Base-by-base conservation (phyloP, 805 yeast genomes). In the Yarrowia sp. region DNA sequence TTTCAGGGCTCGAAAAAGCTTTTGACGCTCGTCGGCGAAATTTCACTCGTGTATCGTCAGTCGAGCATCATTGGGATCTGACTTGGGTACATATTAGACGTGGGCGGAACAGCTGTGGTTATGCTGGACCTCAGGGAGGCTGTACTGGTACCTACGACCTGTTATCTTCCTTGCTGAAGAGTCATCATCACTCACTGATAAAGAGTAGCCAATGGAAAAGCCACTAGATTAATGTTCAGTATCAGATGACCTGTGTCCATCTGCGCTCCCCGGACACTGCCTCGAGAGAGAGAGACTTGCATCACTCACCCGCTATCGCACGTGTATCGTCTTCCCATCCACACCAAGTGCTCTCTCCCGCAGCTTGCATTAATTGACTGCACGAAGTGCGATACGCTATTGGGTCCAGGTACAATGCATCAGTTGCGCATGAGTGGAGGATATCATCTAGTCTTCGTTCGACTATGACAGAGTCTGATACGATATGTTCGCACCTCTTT, bases 281-380 rank as follows among this genome's bases (percentile, higher is more conserved):
- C 33, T 14, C 4, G 12, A 30, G 9, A 30, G 14, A 30, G 33
- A n/a, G n/a, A n/a, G 33, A 10, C 11, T 30, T 30, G 33, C 11
- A 10, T 17, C 14, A 3, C 46, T 22, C 32, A 1, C 4, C 7
- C 32, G 9, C 51, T 28, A 26, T 26, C 51, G 35, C 51, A 46
- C 51, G 35, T 28, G 51, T 26, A 9, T 26, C 32, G 49, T 28
- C 33, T 46, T 35, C 51, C 26, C 51, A 46, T 17, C 51, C 51
- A 46, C 32, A 46, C 32, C 49, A 9, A 28, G 51, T 2, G 48
- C 32, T 16, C 48, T 43, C 49, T 46, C 35, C 35, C 26, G 51
- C 51, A 46, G 51, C 51, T 26, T 46, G 51, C 51, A 46, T 46
- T 46, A 46, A 46, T 46, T 46, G 51, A 46, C 51, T 46, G 51